phyloP scores from a whole-genome alignment of 176 grass and related monocot species.

The Chrysopogon serrulatus region DNA sequence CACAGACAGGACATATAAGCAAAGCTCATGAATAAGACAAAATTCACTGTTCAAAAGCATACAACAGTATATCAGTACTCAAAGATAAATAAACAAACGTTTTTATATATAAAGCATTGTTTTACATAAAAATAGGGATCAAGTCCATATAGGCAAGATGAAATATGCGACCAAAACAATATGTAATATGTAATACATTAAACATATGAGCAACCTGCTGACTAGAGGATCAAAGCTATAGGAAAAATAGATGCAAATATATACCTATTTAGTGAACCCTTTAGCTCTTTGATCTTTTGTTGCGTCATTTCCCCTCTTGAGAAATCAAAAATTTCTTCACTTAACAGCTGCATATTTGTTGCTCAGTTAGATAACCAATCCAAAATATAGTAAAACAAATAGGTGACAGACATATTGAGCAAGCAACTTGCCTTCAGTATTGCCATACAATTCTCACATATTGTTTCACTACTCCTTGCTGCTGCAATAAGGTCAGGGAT shows the following conservation, averaged over 20 bases:
- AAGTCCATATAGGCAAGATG: not conserved
- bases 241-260: not conserved
- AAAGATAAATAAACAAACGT: not conserved
- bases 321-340: conserved; percentile 98
- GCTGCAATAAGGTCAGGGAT: conserved; percentile 91
- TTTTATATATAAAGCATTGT: not conserved
- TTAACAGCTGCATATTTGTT: conserved; percentile 64
- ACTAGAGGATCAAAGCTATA: not conserved
- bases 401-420: not conserved
- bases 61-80: not conserved
- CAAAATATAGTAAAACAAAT: conserved; percentile 15
- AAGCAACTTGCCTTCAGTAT: conserved; percentile 79
- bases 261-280: conserved; percentile 84
- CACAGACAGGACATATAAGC: not conserved
- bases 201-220: not conserved
- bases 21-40: conserved; percentile 9
- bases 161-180: not conserved
- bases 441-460: conserved; percentile 97
- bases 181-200: not conserved
- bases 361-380: conserved; percentile 6
- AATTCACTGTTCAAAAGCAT: conserved; percentile 6
- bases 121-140: not conserved
- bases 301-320: conserved; percentile 98
- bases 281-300: conserved; percentile 94
- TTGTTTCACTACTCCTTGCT: conserved; percentile 75